Conservation (phyloP, 2,329 filamentous ascomycete genomes). For the Ascocoryne sarcoides region DNA sequence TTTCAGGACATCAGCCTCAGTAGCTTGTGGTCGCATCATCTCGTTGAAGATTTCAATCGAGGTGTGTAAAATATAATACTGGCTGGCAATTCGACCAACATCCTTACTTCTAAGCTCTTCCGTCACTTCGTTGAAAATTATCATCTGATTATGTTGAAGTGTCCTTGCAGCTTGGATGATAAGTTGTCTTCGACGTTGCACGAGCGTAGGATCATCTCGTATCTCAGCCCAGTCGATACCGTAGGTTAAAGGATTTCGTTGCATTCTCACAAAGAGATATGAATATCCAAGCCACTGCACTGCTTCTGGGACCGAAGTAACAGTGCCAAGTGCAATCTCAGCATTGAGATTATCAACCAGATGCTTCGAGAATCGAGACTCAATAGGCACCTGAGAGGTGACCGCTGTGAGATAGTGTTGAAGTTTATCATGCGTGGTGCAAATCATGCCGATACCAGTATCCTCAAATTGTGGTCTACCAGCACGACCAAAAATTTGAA, state of each 20-base stretch:
- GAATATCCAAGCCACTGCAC: slow-evolving; percentile 98
- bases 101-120: slow-evolving; percentile 93
- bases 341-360: slow-evolving; percentile 96
- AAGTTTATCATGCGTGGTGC: slow-evolving; percentile 89
- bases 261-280: slow-evolving; percentile 95
- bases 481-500: slow-evolving; percentile 97
- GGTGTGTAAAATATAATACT: slow-evolving; percentile 90
- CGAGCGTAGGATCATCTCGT: slow-evolving; percentile 76
- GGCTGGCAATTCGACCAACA: slow-evolving; percentile 90
- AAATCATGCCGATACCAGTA: slow-evolving; percentile 96
- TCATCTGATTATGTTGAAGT: slow-evolving; percentile 93
- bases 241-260: slow-evolving; percentile 80
- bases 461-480: slow-evolving; percentile 97
- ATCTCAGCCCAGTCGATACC: slow-evolving; percentile 87
- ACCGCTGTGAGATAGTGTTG: slow-evolving; percentile 86
- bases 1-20: slow-evolving; percentile 83
- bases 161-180: slow-evolving; percentile 82
- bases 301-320: slow-evolving; percentile 86
- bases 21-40: slow-evolving; percentile 79
- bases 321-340: slow-evolving; percentile 86
- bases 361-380: slow-evolving; percentile 90
- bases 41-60: slow-evolving; percentile 95
- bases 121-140: slow-evolving; percentile 92
- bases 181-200: slow-evolving; percentile 75
- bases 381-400: slow-evolving; percentile 92